A percentile compares a stretch with the other conserved stretches of the same genome.
Conservation (phyloP, 1,284 basidiomycete species). For the Marasmius oreades region DNA sequence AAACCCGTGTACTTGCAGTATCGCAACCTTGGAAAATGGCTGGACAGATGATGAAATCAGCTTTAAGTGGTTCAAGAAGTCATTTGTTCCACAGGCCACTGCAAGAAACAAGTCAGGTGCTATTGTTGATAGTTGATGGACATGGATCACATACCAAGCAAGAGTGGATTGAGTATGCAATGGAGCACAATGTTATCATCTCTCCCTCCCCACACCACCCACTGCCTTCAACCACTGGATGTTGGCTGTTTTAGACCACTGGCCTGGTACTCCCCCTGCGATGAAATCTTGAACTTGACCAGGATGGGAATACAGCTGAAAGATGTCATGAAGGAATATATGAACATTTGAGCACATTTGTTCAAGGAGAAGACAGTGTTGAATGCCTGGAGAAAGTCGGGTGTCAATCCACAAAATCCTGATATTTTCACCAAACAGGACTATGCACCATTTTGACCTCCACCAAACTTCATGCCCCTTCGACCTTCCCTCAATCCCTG, state of each 20-base stretch:
- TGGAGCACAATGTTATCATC: slow-evolving; percentile 27
- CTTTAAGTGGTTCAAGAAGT: slow-evolving; percentile 29
- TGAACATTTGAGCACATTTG: slow-evolving; percentile 14
- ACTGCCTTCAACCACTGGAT: slow-evolving; percentile 36
- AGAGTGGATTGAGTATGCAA: slow-evolving; percentile 21
- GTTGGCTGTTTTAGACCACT: slow-evolving; percentile 33
- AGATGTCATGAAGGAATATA: slow-evolving; percentile 25
- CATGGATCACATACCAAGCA: slow-evolving; percentile 31
- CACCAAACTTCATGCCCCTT: slow-evolving; percentile 11
- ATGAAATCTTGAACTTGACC: slow-evolving; percentile 12
- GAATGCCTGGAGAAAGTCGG: slow-evolving; percentile 23
- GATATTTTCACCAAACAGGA: slow-evolving; percentile 16
- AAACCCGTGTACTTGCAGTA: slow-evolving; percentile 18
- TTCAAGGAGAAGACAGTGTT: slow-evolving; percentile 24
- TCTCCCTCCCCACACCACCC: slow-evolving; percentile 36
- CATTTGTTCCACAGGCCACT: slow-evolving; percentile 29
- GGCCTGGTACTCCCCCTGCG: slow-evolving; percentile 19
- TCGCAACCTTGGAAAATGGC: slow-evolving; percentile 28
- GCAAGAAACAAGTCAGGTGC: slow-evolving; percentile 16
- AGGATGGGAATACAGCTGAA: slow-evolving; percentile 16
- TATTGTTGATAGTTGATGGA: slow-evolving; percentile 20
- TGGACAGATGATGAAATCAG: slow-evolving; percentile 36
- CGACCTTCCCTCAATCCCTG: slow-evolving; percentile 8
- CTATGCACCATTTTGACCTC: slow-evolving; percentile 16
- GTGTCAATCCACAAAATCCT: slow-evolving; percentile 22